Percentiles rank a stretch among this genome's conserved stretches.
Conservation (phyloP, 176 grass and related monocot genomes). For the Musa beccarii region DNA sequence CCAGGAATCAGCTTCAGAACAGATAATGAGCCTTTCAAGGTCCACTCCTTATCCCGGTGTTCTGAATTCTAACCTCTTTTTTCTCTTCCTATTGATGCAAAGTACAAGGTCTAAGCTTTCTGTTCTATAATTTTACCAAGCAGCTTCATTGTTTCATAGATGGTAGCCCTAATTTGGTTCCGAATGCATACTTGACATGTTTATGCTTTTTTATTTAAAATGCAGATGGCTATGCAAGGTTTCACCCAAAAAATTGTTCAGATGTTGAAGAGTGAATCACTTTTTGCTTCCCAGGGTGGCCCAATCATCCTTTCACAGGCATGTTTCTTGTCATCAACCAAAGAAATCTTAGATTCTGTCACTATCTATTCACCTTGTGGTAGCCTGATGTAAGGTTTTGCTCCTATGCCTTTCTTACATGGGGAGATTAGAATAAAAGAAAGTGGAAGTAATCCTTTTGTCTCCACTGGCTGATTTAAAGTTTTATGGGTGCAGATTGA, state of each 20-base stretch:
- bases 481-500: slow-evolving; percentile 61
- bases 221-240: slow-evolving; percentile 87
- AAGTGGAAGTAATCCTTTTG: not conserved
- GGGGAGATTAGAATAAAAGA: not conserved
- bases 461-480: slow-evolving; percentile 7
- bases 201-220: slow-evolving; percentile 18
- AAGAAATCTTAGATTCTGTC: not conserved
- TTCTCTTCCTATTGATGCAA: not conserved
- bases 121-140: not conserved
- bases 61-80: not conserved
- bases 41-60: slow-evolving; percentile 9
- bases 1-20: slow-evolving; percentile 99
- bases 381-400: not conserved
- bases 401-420: slow-evolving; percentile 10
- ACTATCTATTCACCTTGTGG: not conserved
- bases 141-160: not conserved
- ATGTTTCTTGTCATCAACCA: slow-evolving; percentile 22
- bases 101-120: not conserved
- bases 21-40: slow-evolving; percentile 97
- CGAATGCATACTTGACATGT: not conserved
- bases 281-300: slow-evolving; percentile 95
- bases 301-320: slow-evolving; percentile 98
- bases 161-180: not conserved
- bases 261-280: slow-evolving; percentile 78
- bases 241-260: slow-evolving; percentile 90